Conservation (phyloP, 805 yeast species). For the Yarrowia hollandica region DNA sequence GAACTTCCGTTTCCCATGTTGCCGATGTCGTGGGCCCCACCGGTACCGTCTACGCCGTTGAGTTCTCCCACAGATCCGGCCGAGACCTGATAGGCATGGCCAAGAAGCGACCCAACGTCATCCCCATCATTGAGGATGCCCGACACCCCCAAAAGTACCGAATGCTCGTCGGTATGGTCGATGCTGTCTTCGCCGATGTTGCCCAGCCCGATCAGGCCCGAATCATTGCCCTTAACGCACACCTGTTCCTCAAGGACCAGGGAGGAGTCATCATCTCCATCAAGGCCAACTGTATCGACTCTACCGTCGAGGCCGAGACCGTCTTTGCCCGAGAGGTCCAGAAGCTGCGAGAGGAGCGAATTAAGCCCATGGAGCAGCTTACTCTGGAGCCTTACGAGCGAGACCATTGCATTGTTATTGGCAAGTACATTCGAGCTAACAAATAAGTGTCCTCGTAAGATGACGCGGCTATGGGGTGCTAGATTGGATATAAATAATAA, state of each 20-base stretch:
- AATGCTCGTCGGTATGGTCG: slow-evolving; percentile 99
- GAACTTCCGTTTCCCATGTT: slow-evolving; percentile 98
- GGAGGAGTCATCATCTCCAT: slow-evolving; percentile 99
- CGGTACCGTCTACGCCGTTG: slow-evolving; percentile 98
- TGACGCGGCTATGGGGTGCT: slow-evolving; percentile 5
- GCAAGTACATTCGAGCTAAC: slow-evolving; percentile 92
- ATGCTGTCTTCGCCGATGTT: slow-evolving; percentile 97
- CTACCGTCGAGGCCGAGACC: slow-evolving; percentile 98
- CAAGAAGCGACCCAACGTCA: slow-evolving; percentile 98
- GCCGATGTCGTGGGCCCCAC: slow-evolving; percentile 98
- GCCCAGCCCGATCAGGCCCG: slow-evolving; percentile 99
- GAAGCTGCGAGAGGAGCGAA: slow-evolving; percentile 97
- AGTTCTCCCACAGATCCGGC: slow-evolving; percentile 99
- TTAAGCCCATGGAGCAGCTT: slow-evolving; percentile 97
- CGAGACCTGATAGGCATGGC: slow-evolving; percentile 99
- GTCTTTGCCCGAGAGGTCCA: slow-evolving; percentile 99
- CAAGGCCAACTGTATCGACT: slow-evolving; percentile 99
- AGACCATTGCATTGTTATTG: slow-evolving; percentile 99
- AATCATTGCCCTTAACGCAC: slow-evolving; percentile 97
- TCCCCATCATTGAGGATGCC: slow-evolving; percentile 99
- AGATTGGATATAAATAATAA: slow-evolving; percentile 21
- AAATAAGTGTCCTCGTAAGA: slow-evolving; percentile 29
- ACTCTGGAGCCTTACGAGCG: slow-evolving; percentile 99
- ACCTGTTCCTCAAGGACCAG: slow-evolving; percentile 95
- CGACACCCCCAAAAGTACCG: slow-evolving; percentile 99